phyloP scores from a whole-genome alignment of 345 rosid species.

The Excoecaria cochinchinensis region DNA sequence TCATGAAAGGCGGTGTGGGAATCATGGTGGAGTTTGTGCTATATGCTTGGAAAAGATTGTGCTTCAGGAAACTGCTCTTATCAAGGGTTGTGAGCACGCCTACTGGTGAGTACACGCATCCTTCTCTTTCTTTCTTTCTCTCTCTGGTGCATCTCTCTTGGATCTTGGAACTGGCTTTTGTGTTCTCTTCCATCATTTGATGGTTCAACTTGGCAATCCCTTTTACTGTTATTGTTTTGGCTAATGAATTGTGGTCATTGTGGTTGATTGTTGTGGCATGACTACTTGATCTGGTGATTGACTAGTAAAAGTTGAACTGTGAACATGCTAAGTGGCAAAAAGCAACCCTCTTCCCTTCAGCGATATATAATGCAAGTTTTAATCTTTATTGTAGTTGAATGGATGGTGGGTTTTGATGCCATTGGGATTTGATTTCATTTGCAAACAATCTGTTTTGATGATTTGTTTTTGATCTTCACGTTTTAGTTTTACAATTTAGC shows the following conservation, averaged over 20 bases:
- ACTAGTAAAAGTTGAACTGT: not conserved
- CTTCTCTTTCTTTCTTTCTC: not conserved
- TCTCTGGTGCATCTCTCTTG: not conserved
- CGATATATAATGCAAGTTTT: not conserved
- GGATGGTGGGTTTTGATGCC: no score
- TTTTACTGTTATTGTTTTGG: not conserved
- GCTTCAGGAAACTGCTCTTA: constrained; percentile 85
- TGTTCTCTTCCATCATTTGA: not conserved
- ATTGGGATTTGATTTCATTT: not conserved
- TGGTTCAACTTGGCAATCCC: not conserved
- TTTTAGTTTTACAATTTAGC: not conserved
- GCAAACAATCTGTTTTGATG: not conserved
- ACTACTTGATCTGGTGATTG: not conserved
- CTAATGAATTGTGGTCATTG: not conserved
- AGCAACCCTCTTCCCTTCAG: not conserved
- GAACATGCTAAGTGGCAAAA: no score
- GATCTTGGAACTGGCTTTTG: not conserved
- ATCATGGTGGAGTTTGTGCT: constrained; percentile 74
- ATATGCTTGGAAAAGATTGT: constrained; percentile 80
- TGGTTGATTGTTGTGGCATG: not conserved
- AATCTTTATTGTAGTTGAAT: not conserved
- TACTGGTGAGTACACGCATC: constrained; percentile 59
- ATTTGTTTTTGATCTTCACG: not conserved
- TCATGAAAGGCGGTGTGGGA: constrained; percentile 45
- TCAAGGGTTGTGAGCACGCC: constrained; percentile 94